Evolutionary conservation across 163 green algal species (phyloP).

Genomic region (Chlorella variabilis): DNA sequence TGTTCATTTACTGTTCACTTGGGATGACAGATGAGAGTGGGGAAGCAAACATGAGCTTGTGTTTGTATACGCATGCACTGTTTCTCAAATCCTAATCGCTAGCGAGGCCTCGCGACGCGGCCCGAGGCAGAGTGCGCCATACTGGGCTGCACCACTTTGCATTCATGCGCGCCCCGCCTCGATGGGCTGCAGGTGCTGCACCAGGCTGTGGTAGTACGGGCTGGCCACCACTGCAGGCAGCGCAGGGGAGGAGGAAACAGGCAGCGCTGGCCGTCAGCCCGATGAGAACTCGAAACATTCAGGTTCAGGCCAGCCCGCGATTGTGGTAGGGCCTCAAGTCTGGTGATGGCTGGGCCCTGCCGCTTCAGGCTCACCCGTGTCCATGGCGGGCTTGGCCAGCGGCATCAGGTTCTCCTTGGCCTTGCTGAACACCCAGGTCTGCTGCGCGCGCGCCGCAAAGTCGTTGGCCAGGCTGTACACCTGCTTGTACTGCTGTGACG

Average conservation of each 20-base stretch:
- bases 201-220: constrained; percentile 28
- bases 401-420: constrained; percentile 33
- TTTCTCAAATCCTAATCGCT: too few species aligned
- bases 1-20: too few species aligned
- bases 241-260: neutral
- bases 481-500: constrained; percentile 53
- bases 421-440: constrained; percentile 28
- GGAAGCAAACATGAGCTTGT: too few species aligned
- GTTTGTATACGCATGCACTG: too few species aligned
- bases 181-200: constrained; percentile 46
- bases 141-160: too few species aligned
- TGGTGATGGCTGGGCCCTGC: too few species aligned
- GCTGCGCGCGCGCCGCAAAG: constrained; percentile 3
- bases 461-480: constrained; percentile 16
- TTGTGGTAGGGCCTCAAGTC: too few species aligned
- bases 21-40: too few species aligned
- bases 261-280: neutral
- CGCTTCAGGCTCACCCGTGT: neutral
- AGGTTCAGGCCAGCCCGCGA: too few species aligned
- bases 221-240: constrained; percentile 28
- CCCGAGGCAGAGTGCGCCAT: too few species aligned
- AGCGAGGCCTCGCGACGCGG: too few species aligned
- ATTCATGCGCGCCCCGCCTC: constrained; percentile 15
- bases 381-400: neutral
- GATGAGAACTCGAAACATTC: too few species aligned